Conservation (phyloP, 2,329 filamentous ascomycete genomes). For the Sarocladium strictum region DNA sequence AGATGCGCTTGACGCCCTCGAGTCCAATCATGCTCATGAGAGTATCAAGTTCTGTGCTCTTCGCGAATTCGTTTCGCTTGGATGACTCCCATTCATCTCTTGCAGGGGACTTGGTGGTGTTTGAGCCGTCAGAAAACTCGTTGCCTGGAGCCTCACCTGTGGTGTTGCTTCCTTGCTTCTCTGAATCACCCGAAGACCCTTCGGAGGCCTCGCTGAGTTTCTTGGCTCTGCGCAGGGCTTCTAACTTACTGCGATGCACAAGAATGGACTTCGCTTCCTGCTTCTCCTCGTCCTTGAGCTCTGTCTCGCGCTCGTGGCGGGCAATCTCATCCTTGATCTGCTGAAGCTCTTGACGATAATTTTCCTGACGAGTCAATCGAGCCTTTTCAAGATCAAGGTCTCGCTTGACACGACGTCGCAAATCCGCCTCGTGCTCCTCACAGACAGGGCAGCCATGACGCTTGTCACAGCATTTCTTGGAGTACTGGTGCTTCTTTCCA, state of each 20-base stretch:
- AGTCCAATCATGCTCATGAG: constrained; percentile 68
- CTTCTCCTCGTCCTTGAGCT: constrained; percentile 37
- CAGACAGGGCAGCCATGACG: constrained; percentile 48
- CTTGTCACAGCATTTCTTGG: too few relatives aligned
- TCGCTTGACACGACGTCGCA: constrained; percentile 34
- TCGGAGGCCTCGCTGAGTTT: background rate
- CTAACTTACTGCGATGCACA: constrained; percentile 41
- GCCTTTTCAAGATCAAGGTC: constrained; percentile 45
- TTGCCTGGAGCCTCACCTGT: too few relatives aligned
- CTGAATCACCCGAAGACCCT: background rate
- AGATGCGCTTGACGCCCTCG: constrained; percentile 59
- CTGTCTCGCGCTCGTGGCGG: constrained; percentile 35
- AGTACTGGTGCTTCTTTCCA: too few relatives aligned
- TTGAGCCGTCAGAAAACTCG: background rate
- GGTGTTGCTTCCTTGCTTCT: background rate
- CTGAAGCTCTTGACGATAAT: constrained; percentile 39
- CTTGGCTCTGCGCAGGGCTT: constrained; percentile 28
- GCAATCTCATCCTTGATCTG: constrained; percentile 49
- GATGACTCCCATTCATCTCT: constrained; percentile 46
- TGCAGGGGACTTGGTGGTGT: background rate
- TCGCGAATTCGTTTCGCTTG: constrained; percentile 46
- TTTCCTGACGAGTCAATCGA: constrained; percentile 35
- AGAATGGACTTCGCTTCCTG: constrained; percentile 36
- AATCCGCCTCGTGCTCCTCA: constrained; percentile 39
- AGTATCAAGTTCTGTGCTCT: constrained; percentile 50